These are phyloP conservation scores for Candida orba DNA, from an alignment of 805 yeast genomes.

Conservation along the genomic window DNA sequence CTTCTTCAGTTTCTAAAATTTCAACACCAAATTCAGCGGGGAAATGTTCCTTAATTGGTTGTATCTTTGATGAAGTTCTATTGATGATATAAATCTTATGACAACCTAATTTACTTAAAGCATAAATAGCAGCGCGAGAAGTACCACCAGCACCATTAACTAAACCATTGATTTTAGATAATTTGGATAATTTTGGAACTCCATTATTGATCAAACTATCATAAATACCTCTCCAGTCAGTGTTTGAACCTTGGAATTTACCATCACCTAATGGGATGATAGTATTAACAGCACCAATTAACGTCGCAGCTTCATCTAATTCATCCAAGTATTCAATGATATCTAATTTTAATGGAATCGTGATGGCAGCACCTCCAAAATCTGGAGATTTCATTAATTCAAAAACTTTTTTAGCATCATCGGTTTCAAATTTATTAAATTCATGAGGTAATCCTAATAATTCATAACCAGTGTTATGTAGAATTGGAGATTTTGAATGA, in stretches of 20 bases:
- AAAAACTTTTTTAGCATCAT: conserved; percentile 49
- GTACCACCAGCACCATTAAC: conserved; percentile 98
- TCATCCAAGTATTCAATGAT: conserved; percentile 60
- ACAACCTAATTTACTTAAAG: conserved; percentile 76
- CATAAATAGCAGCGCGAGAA: conserved; percentile 88
- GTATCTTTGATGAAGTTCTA: conserved; percentile 65
- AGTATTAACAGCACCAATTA: conserved; percentile 95
- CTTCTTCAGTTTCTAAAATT: conserved; percentile 42
- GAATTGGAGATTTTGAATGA: conserved; percentile 83
- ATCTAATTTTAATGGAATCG: conserved; percentile 87
- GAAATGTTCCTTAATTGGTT: conserved; percentile 52
- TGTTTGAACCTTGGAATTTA: conserved; percentile 72
- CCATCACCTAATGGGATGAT: conserved; percentile 47
- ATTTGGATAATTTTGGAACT: conserved; percentile 33
- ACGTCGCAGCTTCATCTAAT: conserved; percentile 65
- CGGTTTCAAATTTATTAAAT: conserved; percentile 64
- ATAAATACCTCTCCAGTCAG: conserved; percentile 90
- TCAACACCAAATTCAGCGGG: conserved; percentile 53
- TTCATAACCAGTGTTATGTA: conserved; percentile 76
- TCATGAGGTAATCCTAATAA: conserved; percentile 71
- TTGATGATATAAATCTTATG: conserved; percentile 68
- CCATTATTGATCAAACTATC: conserved; percentile 62
- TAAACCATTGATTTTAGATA: conserved; percentile 47
- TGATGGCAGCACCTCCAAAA: conserved; percentile 93
- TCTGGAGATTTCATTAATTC: conserved; percentile 39